Conservation (phyloP, 202 grass and related monocot genomes). For the Brachypodium distachyon region DNA sequence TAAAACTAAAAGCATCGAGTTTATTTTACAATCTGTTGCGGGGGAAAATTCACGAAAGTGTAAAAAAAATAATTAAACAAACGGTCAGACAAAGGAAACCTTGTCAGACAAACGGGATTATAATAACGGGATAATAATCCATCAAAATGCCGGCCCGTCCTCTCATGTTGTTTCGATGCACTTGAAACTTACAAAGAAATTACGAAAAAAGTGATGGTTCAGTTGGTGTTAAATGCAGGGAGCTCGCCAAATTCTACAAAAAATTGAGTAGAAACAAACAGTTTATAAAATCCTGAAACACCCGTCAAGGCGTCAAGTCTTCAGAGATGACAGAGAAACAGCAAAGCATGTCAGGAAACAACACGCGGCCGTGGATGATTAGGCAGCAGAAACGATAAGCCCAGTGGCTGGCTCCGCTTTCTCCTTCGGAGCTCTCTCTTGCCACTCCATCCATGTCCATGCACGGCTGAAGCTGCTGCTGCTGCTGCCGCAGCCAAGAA, state of each 20-base stretch:
- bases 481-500: too few species aligned
- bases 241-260: not conserved
- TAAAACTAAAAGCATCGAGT: too few species aligned
- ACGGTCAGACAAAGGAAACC: too few species aligned
- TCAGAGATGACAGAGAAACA: not conserved
- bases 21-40: too few species aligned
- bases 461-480: conserved; percentile 11
- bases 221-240: not conserved
- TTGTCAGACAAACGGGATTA: too few species aligned
- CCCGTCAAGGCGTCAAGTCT: too few species aligned
- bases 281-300: too few species aligned
- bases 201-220: not conserved
- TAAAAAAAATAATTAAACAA: too few species aligned
- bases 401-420: not conserved
- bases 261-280: not conserved
- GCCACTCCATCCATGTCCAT: not conserved
- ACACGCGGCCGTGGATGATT: not conserved
- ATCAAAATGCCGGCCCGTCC: too few species aligned
- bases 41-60: too few species aligned
- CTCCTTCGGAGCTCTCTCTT: not conserved
- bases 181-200: not conserved
- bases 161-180: not conserved
- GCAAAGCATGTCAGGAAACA: conserved; percentile 6
- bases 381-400: conserved; percentile 14
- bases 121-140: too few species aligned